Base-by-base conservation (phyloP, 257 asterid species). In the Scutellaria baicalensis region DNA sequence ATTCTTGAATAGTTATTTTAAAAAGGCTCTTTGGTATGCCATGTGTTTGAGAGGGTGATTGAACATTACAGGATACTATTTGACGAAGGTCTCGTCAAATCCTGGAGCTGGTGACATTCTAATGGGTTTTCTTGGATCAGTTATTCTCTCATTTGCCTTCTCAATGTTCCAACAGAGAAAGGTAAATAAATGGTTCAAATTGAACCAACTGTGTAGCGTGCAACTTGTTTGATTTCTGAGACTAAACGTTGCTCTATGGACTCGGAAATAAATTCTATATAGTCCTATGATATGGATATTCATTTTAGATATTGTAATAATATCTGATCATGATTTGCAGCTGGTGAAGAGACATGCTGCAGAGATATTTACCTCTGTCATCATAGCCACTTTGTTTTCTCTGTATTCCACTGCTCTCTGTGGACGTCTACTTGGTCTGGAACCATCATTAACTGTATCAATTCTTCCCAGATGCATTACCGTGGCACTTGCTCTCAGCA, bases 401-500 rank as follows among this genome's bases (percentile, higher is more conserved):
- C 69, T 93, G 77, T 93, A 93, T 56, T 93, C 99, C 6, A 93
- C 99, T 35, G 97, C 99, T 63, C 78, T 93, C 43, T 47, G 79
- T 8, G 99, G 99, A 58, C 94, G 97, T 56, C 83, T 93, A 2
- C 67, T 93, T 3, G 93, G 95, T 5, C 77, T 93, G 11, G 97
- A 93, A 66, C 92, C 93, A 42, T 71, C 80, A 67, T 69, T 93
- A 18, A 84, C 97, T 1, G 27, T 93, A 71, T 91, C 99, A 20
- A 67, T 93, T 51, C 91, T 93, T 3, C 99, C 99, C n/a, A 88
- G 99, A 89, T 93, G 99, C 88, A 87, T 93, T 47, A 93, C 99
- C n/a, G 97, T 93, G 8, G 99, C 99, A 27, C 88, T 93, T 50
- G 99, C 97, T 56, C 97, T 93, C 78, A 91, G 99, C 93, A 93